Evolutionary conservation across 2,329 filamentous ascomycete genomes (phyloP), one percentile per base, ranked within the genome.

Genomic region (Fusarium brevicatenulatum): DNA sequence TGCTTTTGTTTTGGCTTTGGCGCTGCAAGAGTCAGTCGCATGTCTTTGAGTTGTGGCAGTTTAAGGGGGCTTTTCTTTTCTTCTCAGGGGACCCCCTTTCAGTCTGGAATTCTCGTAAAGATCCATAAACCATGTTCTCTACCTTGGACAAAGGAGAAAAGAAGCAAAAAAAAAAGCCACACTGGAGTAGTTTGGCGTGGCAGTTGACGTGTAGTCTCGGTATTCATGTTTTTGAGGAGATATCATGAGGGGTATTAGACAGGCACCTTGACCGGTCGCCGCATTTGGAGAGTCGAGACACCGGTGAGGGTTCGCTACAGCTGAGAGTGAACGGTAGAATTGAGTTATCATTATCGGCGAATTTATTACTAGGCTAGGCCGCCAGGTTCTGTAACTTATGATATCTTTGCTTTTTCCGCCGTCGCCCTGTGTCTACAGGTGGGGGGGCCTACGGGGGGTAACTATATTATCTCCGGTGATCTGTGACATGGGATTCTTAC

Each of bases 1-100:
- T 65, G 32, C 21, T 56, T 23, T 37, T 46, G 28, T 25, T 56
- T n/a, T 30, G 56, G 19, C 28, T 36, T 60, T 68, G 55, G 23
- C 46, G 43, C 52, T 40, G 34, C 23, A 34, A 56, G 39, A 30
- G 52, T 42, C 52, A 30, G 52, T 42, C 52, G 44, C 39, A 46
- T 66, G 64, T 68, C 66, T 68, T 54, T 63, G 58, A 61, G 63
- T 60, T 71, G 53, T 68, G 69, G 59, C 53, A 40, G 50, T 18
- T 67, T 28, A 46, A 43, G 36, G 44, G 34, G 40, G 23, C 23
- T 36, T 54, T 40, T 30, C 23, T 52, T 28, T 28, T 28, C 44
- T 21, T 21, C 25, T 28, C 12, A 37, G 50, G 19, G 40, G 18
- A n/a, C 19, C 39, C 46, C 34, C 23, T 32, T 47, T 63, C 34